Conservation (phyloP, 768 basidiomycete species). For the Astraeus odoratus region DNA sequence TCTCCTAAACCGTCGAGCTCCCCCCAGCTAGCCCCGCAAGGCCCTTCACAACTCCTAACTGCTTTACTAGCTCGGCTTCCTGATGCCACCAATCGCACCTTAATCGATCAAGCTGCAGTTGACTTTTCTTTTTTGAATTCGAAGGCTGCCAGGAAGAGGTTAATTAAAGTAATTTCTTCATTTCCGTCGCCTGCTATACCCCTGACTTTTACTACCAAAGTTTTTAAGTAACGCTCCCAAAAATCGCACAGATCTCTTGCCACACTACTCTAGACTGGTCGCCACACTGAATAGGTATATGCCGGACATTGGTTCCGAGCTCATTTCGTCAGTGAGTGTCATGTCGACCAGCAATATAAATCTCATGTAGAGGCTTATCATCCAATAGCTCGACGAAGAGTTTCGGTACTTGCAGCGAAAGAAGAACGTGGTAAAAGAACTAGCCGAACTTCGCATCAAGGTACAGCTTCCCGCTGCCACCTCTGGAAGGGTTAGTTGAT, state of each 20-base stretch:
- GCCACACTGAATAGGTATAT: conserved; percentile 88
- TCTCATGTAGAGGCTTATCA: conserved; percentile 3
- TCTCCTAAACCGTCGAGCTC: conserved; percentile 60
- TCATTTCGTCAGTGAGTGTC: conserved; percentile 67
- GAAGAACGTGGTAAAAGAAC: conserved; percentile 86
- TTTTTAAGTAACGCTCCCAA: conserved; percentile 81
- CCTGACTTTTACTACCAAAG: conserved; percentile 31
- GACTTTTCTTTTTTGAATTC: conserved; percentile 97
- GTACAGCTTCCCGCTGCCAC: conserved; percentile 30
- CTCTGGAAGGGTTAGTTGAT: conserved; percentile 1
- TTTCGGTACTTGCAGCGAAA: conserved; percentile 93
- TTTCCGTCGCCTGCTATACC: background rate
- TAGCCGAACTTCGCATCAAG: conserved; percentile 80
- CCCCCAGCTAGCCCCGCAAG: conserved; percentile 74
- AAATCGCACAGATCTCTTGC: conserved; percentile 82
- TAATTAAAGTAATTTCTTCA: conserved; percentile 59
- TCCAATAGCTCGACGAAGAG: conserved; percentile 83
- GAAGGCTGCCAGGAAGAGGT: conserved; percentile 88
- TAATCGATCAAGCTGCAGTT: conserved; percentile 90
- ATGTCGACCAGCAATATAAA: background rate
- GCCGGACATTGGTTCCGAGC: conserved; percentile 84
- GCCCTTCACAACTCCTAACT: conserved; percentile 89
- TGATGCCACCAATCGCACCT: conserved; percentile 83
- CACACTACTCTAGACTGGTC: conserved; percentile 87
- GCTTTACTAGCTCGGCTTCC: conserved; percentile 86